Base-by-base conservation (phyloP, 2,329 filamentous ascomycete genomes). In the Colletotrichum truncatum region DNA sequence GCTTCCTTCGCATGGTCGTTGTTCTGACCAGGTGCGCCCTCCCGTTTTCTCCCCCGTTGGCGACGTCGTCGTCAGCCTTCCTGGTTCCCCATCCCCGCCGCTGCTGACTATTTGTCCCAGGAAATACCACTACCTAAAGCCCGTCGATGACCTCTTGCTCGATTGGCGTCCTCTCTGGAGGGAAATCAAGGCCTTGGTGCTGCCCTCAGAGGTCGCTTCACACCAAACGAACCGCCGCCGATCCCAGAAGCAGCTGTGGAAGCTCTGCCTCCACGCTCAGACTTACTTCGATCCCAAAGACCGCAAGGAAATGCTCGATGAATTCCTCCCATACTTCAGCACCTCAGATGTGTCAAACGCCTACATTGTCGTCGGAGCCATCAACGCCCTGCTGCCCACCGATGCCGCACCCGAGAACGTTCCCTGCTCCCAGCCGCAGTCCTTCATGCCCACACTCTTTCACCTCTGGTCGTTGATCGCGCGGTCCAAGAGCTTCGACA, bases 1-100 rank as follows among this genome's bases (percentile, higher is more conserved):
- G 95, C 65, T 99, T 99, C 76, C 88, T 95, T 46, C 96, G 93
- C 83, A 98, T 98, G 94, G 95, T 98, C 74, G 92, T 98, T 78
- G 90, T 93, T 10, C 81, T 99, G 71, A 97, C 94, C n/a, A 97
- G 96, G 94, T 96, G 81, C 78, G 90, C 81, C 46, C 28, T 48
- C 60, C 32, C 36, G 5, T 49, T 45, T 57, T 34, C 28, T 48
- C n/a, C 43, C 18, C 41, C 14, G 7, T 32, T 54, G 26, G 14
- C 34, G 21, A 23, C 36, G 16, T 18, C 5, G 32, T 32, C 59
- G 36, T 7, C 7, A 45, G 10, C 36, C 30, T 7, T 4, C 39
- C 18, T 7, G 8, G 14, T 10, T 2, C 16, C 16, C 12, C 7
- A 38, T 32, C 26, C 30, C 32, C 23, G 52, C 25, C 53, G 26